Evolutionary conservation across 148 eudicot species (phyloP).

Genomic region (Rhododendron vialii): DNA sequence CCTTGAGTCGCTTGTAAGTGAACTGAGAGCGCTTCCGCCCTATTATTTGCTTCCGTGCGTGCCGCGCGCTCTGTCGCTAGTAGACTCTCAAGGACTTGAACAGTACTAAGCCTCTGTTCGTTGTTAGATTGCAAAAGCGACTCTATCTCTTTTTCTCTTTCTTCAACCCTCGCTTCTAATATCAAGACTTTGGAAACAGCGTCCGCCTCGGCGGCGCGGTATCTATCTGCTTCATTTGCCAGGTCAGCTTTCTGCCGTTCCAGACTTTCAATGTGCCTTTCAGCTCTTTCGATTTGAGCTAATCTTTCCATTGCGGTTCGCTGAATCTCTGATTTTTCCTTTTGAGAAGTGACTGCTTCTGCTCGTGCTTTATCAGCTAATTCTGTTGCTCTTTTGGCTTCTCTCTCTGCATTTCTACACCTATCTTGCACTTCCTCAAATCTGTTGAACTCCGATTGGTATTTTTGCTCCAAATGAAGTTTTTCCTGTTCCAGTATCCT

Average conservation of each 20-base stretch:
- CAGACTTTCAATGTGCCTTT: constrained; percentile 62
- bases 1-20: constrained; percentile 81
- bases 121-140: constrained; percentile 64
- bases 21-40: constrained; percentile 77
- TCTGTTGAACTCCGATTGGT: constrained; percentile 57
- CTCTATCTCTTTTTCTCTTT: constrained; percentile 84
- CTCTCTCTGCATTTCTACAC: constrained; percentile 77
- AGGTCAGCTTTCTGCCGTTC: constrained; percentile 57
- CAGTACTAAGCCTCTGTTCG: constrained; percentile 68
- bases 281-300: constrained; percentile 74
- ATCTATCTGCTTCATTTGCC: constrained; percentile 45
- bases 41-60: constrained; percentile 70
- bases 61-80: constrained; percentile 76
- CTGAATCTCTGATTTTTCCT: constrained; percentile 65
- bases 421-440: constrained; percentile 82
- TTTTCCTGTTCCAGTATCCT: constrained; percentile 75
- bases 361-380: constrained; percentile 77
- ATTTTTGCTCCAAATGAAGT: constrained; percentile 72
- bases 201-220: constrained; percentile 55
- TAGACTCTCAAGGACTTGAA: constrained; percentile 69
- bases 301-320: constrained; percentile 70
- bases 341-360: constrained; percentile 70
- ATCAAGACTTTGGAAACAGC: constrained; percentile 58
- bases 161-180: constrained; percentile 79
- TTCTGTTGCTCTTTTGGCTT: constrained; percentile 80